Evolutionary conservation across 805 yeast genomes (phyloP), one percentile per base, ranked within the genome.

Genomic region (Metschnikowia corniflorae): DNA sequence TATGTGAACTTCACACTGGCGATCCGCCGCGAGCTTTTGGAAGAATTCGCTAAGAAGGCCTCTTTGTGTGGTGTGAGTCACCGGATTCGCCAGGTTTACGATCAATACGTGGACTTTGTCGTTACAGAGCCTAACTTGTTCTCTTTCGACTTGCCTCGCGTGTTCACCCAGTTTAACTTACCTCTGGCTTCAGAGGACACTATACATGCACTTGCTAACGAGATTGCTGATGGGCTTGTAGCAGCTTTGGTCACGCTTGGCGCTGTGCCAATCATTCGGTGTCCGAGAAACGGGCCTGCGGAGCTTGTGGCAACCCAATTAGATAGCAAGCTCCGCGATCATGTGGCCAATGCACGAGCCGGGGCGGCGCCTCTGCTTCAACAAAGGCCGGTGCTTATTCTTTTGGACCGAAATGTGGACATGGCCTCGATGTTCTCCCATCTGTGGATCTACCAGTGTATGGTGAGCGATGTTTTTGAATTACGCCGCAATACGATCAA

Each of bases 391-490:
- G 96, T 91, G 9, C 68, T 93, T 50, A 72, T 94, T 21, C 60
- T 93, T 26, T 63, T 93, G 29, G 99, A 93, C 62, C 74, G 99
- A 60, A 86, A 83, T 55, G 71, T 93, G 41, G 97, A 93, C 61
- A 70, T 93, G 43, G 82, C 93, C 2, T 82, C 95, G 12, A 91
- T 93, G 97, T 81, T 93, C 60, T 77, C 91, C 1, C 99, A 93
- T 63, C 86, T 97, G 9, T 91, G 97, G 97, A 89, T 94, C 33
- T 93, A 93, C 59, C 96, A 91, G 65, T 88, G 96, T 53, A 80
- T 93, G 77, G 93, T 93, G 14, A 85, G 89, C 53, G 99, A 93
- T 57, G 93, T 88, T 5, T 86, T 93, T 58, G 75, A 77, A 35
- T 70, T 93, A 51, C 75, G 80, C 47, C 75, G 95, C 55, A 89